Evolutionary conservation across 495 filamentous ascomycete genomes (phyloP), one percentile per base, ranked within the genome.

Genomic region (Aspergillus incahuasiensis): DNA sequence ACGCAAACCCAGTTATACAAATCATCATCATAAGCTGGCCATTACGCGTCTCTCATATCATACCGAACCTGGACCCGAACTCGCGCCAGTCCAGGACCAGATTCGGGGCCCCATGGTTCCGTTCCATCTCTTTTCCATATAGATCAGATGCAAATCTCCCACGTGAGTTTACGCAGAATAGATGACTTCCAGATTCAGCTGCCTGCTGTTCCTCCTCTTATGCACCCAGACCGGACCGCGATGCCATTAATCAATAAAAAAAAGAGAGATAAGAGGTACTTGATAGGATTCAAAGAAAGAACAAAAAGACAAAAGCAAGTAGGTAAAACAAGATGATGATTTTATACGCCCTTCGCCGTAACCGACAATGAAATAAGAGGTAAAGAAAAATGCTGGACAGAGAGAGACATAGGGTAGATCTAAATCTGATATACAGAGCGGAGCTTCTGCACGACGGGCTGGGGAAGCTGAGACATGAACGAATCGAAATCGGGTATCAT

Each of bases 401-500:
- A 49, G 43, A 46, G 20, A 55, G 39, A 55, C 48, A 3, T 53
- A 11, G 25, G 28, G 24, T 35, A 16, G 16, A 61, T 63, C 63
- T 73, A 78, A 52, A 78, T 59, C 60, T 75, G 72, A 52, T 77
- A 78, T 61, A 67, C 68, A 56, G 67, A 66, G 61, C 73, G 72
- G 40, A 78, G 68, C 56, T 76, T 79, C 63, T 85, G 81, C 56
- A 83, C 77, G 58, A 90, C 86, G 18, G 75, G 71, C 30, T 78
- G 72, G 24, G 86, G 74, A 42, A 96, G 74, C 63, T 86, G 85
- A 21, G 70, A 71, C 61, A 96, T 73, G 73, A 95, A 95, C 22
- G 84, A 80, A 68, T 85, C 79, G 68, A 96, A 95, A 68, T 91
- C 80, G 56, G 89, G 87, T 60, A 96, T 96, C 64, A 96, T 78